These are phyloP conservation scores for Aciculosporium take DNA, from an alignment of 2,329 filamentous ascomycete species.

Conservation along the genomic window DNA sequence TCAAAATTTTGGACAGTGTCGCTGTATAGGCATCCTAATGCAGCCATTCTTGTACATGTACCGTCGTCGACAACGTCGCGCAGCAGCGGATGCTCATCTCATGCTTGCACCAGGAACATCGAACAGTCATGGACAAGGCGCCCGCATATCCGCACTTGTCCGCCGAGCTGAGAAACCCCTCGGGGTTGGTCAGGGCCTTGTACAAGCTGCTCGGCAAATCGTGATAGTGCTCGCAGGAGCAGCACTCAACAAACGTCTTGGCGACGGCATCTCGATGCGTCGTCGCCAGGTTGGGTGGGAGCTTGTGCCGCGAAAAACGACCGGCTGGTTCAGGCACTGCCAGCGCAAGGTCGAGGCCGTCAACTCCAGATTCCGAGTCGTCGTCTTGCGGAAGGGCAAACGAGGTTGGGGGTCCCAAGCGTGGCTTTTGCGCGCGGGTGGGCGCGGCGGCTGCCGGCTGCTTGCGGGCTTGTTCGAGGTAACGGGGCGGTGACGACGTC, in stretches of 20 bases:
- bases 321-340: not conserved
- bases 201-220: constrained; percentile 52
- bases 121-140: constrained; percentile 45
- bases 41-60: constrained; percentile 50
- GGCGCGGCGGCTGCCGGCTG: constrained; percentile 7
- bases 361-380: not conserved
- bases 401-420: constrained; percentile 11
- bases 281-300: constrained; percentile 4
- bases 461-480: constrained; percentile 12
- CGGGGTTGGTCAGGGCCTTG: constrained; percentile 47
- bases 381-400: constrained; percentile 6
- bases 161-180: constrained; percentile 35
- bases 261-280: constrained; percentile 30
- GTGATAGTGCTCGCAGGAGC: constrained; percentile 48
- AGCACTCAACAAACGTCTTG: constrained; percentile 54
- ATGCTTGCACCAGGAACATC: constrained; percentile 60
- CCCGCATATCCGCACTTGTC: constrained; percentile 38
- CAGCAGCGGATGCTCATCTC: constrained; percentile 57
- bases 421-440: constrained; percentile 6
- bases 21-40: constrained; percentile 20
- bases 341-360: not conserved
- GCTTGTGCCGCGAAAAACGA: constrained; percentile 5
- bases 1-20: not conserved
- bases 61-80: constrained; percentile 51
- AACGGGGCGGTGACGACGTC: constrained; percentile 6